Conservation (phyloP, 1,139 yeast genomes). For the Blastobotrys illinoisensis region DNA sequence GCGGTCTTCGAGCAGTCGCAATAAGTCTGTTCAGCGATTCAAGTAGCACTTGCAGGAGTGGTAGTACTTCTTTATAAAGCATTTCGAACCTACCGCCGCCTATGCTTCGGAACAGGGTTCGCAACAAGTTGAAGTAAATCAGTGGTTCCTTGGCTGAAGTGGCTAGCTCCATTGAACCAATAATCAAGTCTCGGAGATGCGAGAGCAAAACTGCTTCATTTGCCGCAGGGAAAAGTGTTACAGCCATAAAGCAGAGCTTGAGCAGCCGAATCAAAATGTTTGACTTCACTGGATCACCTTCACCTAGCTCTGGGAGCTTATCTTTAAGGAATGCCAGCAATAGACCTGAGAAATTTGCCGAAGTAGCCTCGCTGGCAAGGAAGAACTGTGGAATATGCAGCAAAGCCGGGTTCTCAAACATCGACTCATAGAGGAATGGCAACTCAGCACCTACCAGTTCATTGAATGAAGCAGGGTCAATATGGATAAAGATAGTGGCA, state of each 20-base stretch:
- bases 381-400: constrained; percentile 92
- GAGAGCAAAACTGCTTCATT: constrained; percentile 87
- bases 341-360: constrained; percentile 89
- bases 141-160: constrained; percentile 91
- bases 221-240: constrained; percentile 78
- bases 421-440: constrained; percentile 69
- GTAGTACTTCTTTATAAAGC: constrained; percentile 86
- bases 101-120: constrained; percentile 87
- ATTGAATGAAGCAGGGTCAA: constrained; percentile 93
- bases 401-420: constrained; percentile 79
- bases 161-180: constrained; percentile 73
- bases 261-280: constrained; percentile 79
- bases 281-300: constrained; percentile 70
- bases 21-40: constrained; percentile 83
- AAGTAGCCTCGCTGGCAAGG: constrained; percentile 86
- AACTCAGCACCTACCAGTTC: constrained; percentile 84
- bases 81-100: constrained; percentile 95
- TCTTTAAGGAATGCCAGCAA: constrained; percentile 69
- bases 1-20: constrained; percentile 76
- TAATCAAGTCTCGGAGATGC: constrained; percentile 73
- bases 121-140: constrained; percentile 78
- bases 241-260: constrained; percentile 93
- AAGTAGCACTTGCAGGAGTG: constrained; percentile 76
- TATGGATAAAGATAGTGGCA: constrained; percentile 87
- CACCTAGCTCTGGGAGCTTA: constrained; percentile 73